Conservation (phyloP, 768 basidiomycete genomes). For the Pisolithus orientalis region DNA sequence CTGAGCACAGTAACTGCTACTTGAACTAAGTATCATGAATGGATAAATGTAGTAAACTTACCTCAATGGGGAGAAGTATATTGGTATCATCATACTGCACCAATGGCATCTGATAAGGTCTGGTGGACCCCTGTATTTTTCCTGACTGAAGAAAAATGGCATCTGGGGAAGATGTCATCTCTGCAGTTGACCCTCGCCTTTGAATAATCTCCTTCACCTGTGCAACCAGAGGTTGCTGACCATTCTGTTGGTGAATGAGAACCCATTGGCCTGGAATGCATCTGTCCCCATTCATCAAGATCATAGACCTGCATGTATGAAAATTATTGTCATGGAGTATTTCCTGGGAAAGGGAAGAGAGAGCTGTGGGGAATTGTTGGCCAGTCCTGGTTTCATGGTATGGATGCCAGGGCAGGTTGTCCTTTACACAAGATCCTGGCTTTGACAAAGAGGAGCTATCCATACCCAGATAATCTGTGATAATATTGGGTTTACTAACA, state of each 20-base stretch:
- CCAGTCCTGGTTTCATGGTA: background rate
- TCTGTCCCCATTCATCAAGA: background rate
- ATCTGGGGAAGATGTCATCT: background rate
- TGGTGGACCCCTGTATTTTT: background rate
- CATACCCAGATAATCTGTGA: background rate
- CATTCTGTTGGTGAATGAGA: background rate
- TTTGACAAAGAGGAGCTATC: background rate
- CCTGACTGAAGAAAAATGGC: background rate
- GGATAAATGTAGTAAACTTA: background rate
- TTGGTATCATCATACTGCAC: background rate
- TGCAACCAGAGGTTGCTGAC: background rate
- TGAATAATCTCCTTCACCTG: slow-evolving; percentile 1
- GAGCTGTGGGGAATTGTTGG: background rate
- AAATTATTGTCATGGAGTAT: background rate
- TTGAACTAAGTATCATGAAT: background rate
- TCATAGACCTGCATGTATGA: background rate
- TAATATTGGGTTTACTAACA: background rate
- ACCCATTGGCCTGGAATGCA: background rate
- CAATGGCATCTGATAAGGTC: background rate
- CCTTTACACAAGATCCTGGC: background rate
- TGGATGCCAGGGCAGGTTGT: background rate
- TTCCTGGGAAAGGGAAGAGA: background rate
- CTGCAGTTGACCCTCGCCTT: background rate
- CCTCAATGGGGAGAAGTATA: background rate
- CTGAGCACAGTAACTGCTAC: slow-evolving; percentile 11